Percentiles rank a stretch among this genome's conserved stretches.
phyloP scores from a whole-genome alignment of 345 rosid species.

The Aquilaria malaccensis region DNA sequence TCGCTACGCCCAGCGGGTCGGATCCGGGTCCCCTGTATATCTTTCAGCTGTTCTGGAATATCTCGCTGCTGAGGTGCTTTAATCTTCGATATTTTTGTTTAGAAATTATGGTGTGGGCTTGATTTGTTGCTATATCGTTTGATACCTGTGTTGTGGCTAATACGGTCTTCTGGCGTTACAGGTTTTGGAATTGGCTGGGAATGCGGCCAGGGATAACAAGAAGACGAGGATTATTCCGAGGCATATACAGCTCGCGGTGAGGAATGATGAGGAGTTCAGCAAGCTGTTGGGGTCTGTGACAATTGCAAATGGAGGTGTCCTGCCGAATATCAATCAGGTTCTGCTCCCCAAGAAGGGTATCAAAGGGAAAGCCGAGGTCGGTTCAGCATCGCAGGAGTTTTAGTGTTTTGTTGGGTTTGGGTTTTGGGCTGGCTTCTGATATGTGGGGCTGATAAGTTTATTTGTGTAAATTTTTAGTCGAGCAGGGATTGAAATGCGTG shows the following conservation, averaged over 20 bases:
- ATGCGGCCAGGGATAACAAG: constrained; percentile 77
- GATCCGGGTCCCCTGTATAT: constrained; percentile 68
- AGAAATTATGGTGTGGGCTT: not conserved
- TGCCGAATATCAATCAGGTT: constrained; percentile 63
- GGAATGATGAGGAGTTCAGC: constrained; percentile 63
- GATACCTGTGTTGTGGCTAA: not conserved
- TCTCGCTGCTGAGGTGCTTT: constrained; percentile 66
- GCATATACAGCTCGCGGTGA: constrained; percentile 69
- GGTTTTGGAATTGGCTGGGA: constrained; percentile 77
- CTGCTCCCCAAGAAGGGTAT: constrained; percentile 49
- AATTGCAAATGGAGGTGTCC: constrained; percentile 64
- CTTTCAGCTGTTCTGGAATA: constrained; percentile 82
- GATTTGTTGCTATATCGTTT: not conserved
- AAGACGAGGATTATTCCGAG: constrained; percentile 63
- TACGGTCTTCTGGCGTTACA: constrained; percentile 4
- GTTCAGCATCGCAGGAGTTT: constrained; percentile 62
- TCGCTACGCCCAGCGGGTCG: constrained; percentile 60
- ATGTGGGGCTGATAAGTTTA: not conserved
- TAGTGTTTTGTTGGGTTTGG: not conserved
- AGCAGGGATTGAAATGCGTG: not conserved
- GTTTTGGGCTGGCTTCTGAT: not conserved
- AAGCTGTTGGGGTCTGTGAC: constrained; percentile 60
- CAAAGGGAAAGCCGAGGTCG: constrained; percentile 51
- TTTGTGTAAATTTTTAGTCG: not conserved
- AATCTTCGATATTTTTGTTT: not conserved